Conservation (phyloP, 2,329 filamentous ascomycete genomes). For the Aureobasidium pullulans region DNA sequence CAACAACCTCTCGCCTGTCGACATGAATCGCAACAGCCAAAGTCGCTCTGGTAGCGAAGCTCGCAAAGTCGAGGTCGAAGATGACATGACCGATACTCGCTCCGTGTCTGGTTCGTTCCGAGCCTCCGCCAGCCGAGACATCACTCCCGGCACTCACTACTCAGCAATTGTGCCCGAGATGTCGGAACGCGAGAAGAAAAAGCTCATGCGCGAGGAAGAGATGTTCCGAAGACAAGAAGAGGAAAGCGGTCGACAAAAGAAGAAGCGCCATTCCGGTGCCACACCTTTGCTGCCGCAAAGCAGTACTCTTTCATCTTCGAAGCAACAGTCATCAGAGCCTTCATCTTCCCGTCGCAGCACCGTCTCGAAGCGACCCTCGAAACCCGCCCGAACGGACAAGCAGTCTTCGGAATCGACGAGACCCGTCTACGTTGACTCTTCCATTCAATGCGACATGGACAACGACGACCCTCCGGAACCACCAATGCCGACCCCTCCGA, state of each 20-base stretch:
- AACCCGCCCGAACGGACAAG: background rate
- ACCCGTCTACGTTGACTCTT: conserved; percentile 24
- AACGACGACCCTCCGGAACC: conserved; percentile 22
- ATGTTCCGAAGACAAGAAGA: conserved; percentile 55
- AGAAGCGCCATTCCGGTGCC: conserved; percentile 50
- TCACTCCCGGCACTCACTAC: conserved; percentile 50
- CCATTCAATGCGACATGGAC: conserved; percentile 29
- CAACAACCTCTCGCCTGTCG: conserved; percentile 46
- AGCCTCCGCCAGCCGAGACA: conserved; percentile 49
- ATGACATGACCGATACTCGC: conserved; percentile 48
- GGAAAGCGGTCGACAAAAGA: conserved; percentile 42
- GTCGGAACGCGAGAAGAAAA: conserved; percentile 55
- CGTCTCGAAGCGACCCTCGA: conserved; percentile 1
- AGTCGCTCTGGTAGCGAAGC: conserved; percentile 55
- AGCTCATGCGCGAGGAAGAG: conserved; percentile 55
- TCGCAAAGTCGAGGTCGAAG: conserved; percentile 38
- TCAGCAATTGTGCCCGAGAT: conserved; percentile 44
- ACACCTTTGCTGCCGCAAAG: conserved; percentile 35
- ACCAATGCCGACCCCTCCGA: conserved; percentile 17
- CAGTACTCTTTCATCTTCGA: conserved; percentile 23
- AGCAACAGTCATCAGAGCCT: conserved; percentile 17
- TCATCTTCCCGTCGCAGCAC: conserved; percentile 5
- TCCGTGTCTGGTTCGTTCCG: conserved; percentile 52
- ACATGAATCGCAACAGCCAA: conserved; percentile 45
- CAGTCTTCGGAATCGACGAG: conserved; percentile 17